Base-by-base conservation (phyloP, 345 rosid species). In the Acer negundo region DNA sequence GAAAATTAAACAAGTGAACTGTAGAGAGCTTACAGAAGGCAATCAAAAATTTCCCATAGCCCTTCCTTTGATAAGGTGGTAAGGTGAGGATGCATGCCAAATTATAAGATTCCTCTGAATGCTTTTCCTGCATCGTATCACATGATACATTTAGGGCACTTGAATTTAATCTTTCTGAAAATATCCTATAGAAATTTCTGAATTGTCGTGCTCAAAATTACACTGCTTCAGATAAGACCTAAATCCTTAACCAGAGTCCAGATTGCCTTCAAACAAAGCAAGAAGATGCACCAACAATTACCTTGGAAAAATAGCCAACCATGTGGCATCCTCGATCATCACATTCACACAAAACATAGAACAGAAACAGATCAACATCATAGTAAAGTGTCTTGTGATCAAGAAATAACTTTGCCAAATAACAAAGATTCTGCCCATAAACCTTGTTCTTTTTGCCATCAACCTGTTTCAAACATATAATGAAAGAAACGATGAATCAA, bases 241-340 rank as follows among this genome's bases (percentile, higher is more conserved):
- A 22, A 12, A 19, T 3, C 42, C 31, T 6, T 23, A 20, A 69
- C 35, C 22, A 19, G 61, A 67, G 22, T 49, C 35, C 22, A 19
- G 61, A 67, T 28, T 49, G 13, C 55, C 13, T 38, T 62, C 53
- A 80, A 63, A 31, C 20, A 24, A 46, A 75, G 56, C 42, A 67
- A 40, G 47, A 75, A 44, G 38, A 70, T 24, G 58, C 24, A 66
- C 19, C n/a, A 31, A 35, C 59, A 75, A 56, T 83, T 83, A 92
- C 99, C 99, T 96, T 96, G 70, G 99, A 96, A 76, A 92, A 96
- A 83, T 96, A 96, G 75, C 99, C 99, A 83, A 94, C 98, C 98
- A 94, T 96, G 88, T 96, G 99, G 89, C 99, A 96, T 75, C 99
- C 99, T 31, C 99, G 95, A 84, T 96, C 99, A 84, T 96, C 99